Base-by-base conservation (phyloP, 2,329 filamentous ascomycete genomes). In the Basipetospora sp. region DNA sequence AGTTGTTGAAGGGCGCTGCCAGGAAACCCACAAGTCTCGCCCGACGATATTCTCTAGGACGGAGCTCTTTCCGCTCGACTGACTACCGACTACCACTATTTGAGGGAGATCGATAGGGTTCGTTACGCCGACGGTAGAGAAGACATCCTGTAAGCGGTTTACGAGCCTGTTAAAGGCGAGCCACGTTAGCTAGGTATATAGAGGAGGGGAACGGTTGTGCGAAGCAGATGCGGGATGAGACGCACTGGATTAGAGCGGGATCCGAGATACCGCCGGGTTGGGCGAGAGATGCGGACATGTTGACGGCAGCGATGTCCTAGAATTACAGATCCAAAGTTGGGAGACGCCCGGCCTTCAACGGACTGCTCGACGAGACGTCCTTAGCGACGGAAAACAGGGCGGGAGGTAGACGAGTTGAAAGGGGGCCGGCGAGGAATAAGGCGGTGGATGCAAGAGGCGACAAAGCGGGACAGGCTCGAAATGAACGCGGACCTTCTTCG, bases 131-230 rank as follows among this genome's bases (percentile, higher is more conserved):
- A 98, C 90, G 30, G 90, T 96, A 44, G 88, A 80, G 58, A 98
- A 98, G 50, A 98, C 90, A 84, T 98, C 90, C 60, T 98, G 90
- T 34, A 98, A 78, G 69, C 93, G 96, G 71, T 98, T 98, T 58
- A 98, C 90, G 50, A 96, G 80, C 54, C 74, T 79, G 50, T 39
- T 44, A 38, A 20, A 28, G 8, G n/a, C 18, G 26, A 11, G 17
- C 17, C 41, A 49, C 36, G 53, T 58, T 45, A 58, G 54, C 34
- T 31, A 29, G 8, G 22, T 11, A 6, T 6, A 6, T 25, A 25
- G 6, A 11, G 22, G 22, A 6, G 22, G 22, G 11, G 16, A 13
- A 9, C 8, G 18, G 11, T 19, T 17, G 14, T 19, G 32, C 14
- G 17, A 34, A 20, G 16, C 9, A 17, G 16, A 3, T 4, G 45